phyloP scores from a whole-genome alignment of 305 asterid species.

The Fraxinus angustifolia region DNA sequence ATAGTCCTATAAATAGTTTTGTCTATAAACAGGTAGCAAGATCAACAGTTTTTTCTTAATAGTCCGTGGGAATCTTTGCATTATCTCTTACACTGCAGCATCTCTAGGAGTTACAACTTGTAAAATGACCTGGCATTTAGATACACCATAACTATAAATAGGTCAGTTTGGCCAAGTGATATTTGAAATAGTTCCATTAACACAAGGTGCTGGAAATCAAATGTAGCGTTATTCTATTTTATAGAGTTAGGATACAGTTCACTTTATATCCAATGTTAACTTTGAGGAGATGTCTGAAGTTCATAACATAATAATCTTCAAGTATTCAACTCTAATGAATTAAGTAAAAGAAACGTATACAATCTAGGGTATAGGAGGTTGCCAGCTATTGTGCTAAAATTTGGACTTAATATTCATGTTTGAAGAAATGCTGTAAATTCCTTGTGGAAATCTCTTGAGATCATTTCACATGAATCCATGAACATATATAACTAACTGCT shows the following conservation, averaged over 20 bases:
- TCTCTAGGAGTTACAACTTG: background rate
- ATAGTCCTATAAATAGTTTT: background rate
- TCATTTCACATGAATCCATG: background rate
- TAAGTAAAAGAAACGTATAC: background rate
- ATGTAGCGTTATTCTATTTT: background rate
- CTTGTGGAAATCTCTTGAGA: background rate
- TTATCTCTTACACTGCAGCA: background rate
- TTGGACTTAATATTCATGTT: background rate
- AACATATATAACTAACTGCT: background rate
- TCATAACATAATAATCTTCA: background rate
- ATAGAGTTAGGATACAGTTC: background rate
- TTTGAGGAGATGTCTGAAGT: background rate
- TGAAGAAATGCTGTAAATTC: background rate
- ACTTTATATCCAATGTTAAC: background rate
- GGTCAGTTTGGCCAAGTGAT: background rate
- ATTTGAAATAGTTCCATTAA: background rate
- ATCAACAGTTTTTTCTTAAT: background rate
- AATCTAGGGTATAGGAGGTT: background rate
- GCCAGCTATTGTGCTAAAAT: background rate
- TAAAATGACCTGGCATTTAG: background rate
- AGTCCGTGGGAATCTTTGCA: background rate
- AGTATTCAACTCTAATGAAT: background rate
- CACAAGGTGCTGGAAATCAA: background rate
- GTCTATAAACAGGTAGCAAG: background rate
- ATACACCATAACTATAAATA: background rate